phyloP scores from a whole-genome alignment of 2,329 filamentous ascomycete species.

The Raffaelea arxii region DNA sequence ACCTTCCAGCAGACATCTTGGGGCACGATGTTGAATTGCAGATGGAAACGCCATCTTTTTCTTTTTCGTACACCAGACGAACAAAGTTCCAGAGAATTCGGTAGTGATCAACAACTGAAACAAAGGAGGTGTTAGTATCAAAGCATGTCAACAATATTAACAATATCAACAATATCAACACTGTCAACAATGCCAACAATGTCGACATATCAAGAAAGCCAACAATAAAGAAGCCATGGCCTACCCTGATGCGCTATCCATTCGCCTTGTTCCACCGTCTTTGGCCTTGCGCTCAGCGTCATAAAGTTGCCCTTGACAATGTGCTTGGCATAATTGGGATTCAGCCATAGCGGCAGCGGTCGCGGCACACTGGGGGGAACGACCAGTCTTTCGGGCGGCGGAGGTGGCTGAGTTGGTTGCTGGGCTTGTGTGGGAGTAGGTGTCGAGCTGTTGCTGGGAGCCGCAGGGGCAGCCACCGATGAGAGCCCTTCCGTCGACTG shows the following conservation, averaged over 20 bases:
- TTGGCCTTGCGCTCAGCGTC: constrained; percentile 85
- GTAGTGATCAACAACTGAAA: constrained; percentile 90
- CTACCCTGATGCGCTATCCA: constrained; percentile 93
- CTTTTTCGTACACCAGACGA: constrained; percentile 76
- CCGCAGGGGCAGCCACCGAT: constrained; percentile 47
- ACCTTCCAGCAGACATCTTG: constrained; percentile 90
- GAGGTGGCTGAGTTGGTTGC: constrained; percentile 44
- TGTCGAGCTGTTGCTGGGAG: constrained; percentile 30
- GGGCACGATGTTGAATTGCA: constrained; percentile 81
- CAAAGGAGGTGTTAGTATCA: too few species aligned
- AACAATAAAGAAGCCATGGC: not conserved
- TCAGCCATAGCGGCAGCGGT: constrained; percentile 63
- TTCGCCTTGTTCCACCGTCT: constrained; percentile 87
- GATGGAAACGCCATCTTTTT: constrained; percentile 65
- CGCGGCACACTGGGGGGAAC: too few species aligned
- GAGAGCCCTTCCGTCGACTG: not conserved
- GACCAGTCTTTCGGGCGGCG: too few species aligned
- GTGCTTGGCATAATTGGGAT: constrained; percentile 65
- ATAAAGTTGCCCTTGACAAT: constrained; percentile 98
- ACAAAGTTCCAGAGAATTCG: constrained; percentile 84
- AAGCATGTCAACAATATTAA: not conserved
- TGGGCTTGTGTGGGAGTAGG: not conserved
- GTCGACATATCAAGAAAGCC: not conserved
- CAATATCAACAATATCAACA: too few species aligned
- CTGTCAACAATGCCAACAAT: not conserved